Evolutionary conservation across 768 basidiomycete genomes (phyloP).

Genomic region (Lyophyllum decastes): DNA sequence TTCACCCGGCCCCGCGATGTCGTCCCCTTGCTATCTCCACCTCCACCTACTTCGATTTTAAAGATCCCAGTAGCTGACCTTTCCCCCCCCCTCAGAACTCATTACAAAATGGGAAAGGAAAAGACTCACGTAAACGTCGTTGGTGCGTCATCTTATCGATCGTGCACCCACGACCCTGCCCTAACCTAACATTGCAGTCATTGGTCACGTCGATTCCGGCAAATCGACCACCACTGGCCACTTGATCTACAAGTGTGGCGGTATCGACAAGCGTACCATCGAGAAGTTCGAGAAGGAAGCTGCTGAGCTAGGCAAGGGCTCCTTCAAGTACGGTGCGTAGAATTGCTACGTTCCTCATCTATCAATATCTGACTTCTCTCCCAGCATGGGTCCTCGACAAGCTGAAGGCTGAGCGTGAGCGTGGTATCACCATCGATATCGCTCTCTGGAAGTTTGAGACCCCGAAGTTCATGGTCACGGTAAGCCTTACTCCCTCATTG

Average conservation of each 20-base stretch:
- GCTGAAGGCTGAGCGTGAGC: slow-evolving; percentile 99
- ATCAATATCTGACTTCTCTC: slow-evolving; percentile 27
- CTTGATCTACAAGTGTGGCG: slow-evolving; percentile 99
- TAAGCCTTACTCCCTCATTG: slow-evolving; percentile 38
- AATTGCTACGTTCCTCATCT: slow-evolving; percentile 9
- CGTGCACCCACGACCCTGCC: slow-evolving; percentile 23
- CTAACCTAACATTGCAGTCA: slow-evolving; percentile 57
- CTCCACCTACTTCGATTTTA: slow-evolving; percentile 16
- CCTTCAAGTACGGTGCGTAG: slow-evolving; percentile 90
- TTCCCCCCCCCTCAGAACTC: slow-evolving; percentile 41
- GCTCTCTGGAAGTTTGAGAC: slow-evolving; percentile 99
- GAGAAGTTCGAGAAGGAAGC: slow-evolving; percentile 99
- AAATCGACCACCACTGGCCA: slow-evolving; percentile 99
- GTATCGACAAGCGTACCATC: slow-evolving; percentile 99
- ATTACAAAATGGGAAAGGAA: slow-evolving; percentile 90
- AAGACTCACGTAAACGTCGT: slow-evolving; percentile 98
- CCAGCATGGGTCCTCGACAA: slow-evolving; percentile 99
- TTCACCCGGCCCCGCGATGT: slow-evolving; percentile 24
- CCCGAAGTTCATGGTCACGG: slow-evolving; percentile 92
- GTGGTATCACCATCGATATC: slow-evolving; percentile 99
- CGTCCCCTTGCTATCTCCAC: slow-evolving; percentile 12
- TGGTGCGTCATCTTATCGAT: slow-evolving; percentile 57
- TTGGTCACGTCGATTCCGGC: slow-evolving; percentile 99
- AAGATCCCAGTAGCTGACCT: slow-evolving; percentile 31
- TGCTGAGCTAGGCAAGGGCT: slow-evolving; percentile 99